phyloP scores from a whole-genome alignment of 805 yeast genomes.

The Pichia gijzeniarum region DNA sequence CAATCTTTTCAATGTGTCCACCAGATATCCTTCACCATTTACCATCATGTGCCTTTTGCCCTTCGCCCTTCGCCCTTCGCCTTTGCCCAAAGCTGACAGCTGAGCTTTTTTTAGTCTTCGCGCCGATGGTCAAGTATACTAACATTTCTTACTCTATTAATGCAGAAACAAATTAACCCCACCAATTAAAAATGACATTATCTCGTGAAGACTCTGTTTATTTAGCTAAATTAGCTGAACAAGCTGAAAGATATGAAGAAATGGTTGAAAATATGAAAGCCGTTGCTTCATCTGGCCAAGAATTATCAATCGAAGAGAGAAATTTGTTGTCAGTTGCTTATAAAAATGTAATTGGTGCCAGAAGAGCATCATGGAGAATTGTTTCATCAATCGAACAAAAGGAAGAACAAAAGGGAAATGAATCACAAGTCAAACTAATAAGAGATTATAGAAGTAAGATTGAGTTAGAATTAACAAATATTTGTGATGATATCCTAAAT shows the following conservation, averaged over 20 bases:
- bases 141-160: neutral
- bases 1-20: too few relatives aligned
- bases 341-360: slow-evolving; percentile 97
- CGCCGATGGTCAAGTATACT: slow-evolving; percentile 1
- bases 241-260: slow-evolving; percentile 99
- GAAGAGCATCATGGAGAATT: slow-evolving; percentile 99
- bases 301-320: slow-evolving; percentile 95
- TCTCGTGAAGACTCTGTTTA: slow-evolving; percentile 98
- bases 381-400: slow-evolving; percentile 97
- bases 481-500: slow-evolving; percentile 87
- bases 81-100: too few relatives aligned
- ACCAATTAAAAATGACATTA: slow-evolving; percentile 47
- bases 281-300: slow-evolving; percentile 94
- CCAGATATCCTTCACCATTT: too few relatives aligned
- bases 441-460: slow-evolving; percentile 93
- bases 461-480: slow-evolving; percentile 85
- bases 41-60: too few relatives aligned
- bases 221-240: slow-evolving; percentile 97
- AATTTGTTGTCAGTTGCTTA: slow-evolving; percentile 95
- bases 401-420: slow-evolving; percentile 95
- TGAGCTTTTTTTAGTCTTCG: neutral
- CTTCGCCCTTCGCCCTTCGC: too few relatives aligned
- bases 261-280: slow-evolving; percentile 98
- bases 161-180: neutral
- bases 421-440: slow-evolving; percentile 80